Evolutionary conservation across 345 rosid species (phyloP).

Genomic region (Isatis tinctoria): DNA sequence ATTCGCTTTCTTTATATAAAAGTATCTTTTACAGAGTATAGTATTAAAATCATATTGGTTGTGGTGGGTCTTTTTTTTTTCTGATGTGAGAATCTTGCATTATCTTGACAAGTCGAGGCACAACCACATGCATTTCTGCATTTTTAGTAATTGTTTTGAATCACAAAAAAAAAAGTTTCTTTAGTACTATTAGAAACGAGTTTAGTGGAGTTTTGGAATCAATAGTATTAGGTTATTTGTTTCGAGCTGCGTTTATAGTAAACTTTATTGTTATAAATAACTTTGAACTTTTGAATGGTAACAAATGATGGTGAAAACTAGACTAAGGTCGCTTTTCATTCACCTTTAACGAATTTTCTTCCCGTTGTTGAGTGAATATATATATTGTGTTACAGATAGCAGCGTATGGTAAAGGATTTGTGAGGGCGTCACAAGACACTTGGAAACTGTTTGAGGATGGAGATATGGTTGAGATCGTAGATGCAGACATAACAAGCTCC

Average conservation of each 20-base stretch:
- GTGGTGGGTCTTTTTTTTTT: constrained; percentile 14
- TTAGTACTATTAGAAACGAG: background rate
- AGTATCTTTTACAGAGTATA: background rate
- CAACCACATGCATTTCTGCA: constrained; percentile 28
- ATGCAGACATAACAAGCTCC: constrained; percentile 83
- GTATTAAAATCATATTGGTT: constrained; percentile 13
- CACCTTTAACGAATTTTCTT: background rate
- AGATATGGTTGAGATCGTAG: constrained; percentile 60
- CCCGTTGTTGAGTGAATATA: background rate
- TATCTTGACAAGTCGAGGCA: constrained; percentile 16
- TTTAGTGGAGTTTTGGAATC: background rate
- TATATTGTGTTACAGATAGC: constrained; percentile 54
- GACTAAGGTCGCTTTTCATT: background rate
- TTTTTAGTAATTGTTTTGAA: constrained; percentile 12
- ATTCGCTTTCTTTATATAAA: background rate
- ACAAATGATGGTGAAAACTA: background rate
- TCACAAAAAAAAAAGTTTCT: background rate
- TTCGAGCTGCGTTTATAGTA: background rate
- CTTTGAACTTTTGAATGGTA: background rate
- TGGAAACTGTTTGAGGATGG: constrained; percentile 68
- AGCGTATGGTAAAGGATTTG: constrained; percentile 91
- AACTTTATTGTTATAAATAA: background rate
- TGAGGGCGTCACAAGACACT: constrained; percentile 84
- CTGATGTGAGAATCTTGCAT: constrained; percentile 25
- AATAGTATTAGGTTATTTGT: too few species aligned